Percentiles rank a stretch among this genome's conserved stretches.
phyloP scores from a whole-genome alignment of 2,329 filamentous ascomycete species.

The Aureobasidium uvarum region DNA sequence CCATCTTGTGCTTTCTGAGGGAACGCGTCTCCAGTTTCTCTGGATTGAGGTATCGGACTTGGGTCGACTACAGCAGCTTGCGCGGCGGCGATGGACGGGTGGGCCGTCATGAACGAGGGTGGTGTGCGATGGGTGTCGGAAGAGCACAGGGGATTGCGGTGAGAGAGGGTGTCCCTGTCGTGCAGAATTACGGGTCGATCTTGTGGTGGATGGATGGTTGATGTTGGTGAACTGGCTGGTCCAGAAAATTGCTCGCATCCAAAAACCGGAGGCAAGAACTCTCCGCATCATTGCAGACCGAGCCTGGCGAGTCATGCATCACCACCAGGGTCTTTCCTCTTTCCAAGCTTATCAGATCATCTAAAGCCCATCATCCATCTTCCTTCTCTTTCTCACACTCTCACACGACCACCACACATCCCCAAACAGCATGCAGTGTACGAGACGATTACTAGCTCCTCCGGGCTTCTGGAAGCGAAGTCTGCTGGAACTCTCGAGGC shows the following conservation, averaged over 20 bases:
- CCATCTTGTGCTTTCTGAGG: conserved; percentile 48
- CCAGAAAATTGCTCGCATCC: conserved; percentile 5
- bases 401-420: conserved; percentile 11
- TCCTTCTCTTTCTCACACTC: neutral
- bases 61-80: conserved; percentile 12
- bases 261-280: neutral
- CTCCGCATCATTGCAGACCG: conserved; percentile 6
- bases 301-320: conserved; percentile 15
- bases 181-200: neutral
- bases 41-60: conserved; percentile 49
- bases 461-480: conserved; percentile 59
- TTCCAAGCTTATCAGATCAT: neutral
- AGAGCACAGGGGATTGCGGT: neutral
- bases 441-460: conserved; percentile 37
- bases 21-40: conserved; percentile 59
- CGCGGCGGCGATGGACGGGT: conserved; percentile 22
- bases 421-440: conserved; percentile 38
- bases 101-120: conserved; percentile 28
- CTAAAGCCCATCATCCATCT: neutral
- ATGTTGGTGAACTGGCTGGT: neutral
- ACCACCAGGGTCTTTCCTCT: conserved; percentile 22
- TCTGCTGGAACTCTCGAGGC: conserved; percentile 58
- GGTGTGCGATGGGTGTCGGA: neutral
- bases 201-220: neutral
- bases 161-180: neutral